These are phyloP conservation scores for Didymella lethalis DNA, from an alignment of 2,329 filamentous ascomycete species.

Conservation along the genomic window DNA sequence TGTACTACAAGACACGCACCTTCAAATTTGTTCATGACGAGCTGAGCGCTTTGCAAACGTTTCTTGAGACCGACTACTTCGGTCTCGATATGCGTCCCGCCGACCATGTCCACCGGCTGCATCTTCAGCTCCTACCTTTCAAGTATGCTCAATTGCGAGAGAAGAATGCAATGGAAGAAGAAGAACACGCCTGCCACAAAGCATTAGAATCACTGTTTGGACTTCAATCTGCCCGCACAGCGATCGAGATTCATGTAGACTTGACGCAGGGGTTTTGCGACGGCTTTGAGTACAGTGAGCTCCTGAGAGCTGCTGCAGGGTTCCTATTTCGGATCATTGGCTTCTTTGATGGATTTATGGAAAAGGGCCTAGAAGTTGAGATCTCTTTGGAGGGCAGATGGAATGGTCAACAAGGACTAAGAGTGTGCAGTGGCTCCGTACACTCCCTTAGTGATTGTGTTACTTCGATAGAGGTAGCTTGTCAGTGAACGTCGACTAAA, in stretches of 20 bases:
- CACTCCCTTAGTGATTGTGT: background rate
- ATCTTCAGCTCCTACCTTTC: conserved; percentile 27
- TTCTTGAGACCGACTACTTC: conserved; percentile 25
- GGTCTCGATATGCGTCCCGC: conserved; percentile 23
- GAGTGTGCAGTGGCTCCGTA: background rate
- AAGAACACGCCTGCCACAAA: background rate
- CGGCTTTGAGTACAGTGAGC: background rate
- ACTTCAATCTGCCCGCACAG: background rate
- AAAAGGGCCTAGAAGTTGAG: background rate
- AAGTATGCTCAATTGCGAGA: conserved; percentile 10
- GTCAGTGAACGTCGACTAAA: background rate
- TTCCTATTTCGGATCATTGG: background rate
- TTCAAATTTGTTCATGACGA: conserved; percentile 34
- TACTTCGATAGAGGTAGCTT: background rate
- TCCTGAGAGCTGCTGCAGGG: background rate
- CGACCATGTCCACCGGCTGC: conserved; percentile 22
- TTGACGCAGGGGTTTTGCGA: conserved; percentile 1
- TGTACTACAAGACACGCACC: conserved; percentile 30
- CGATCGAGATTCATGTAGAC: background rate
- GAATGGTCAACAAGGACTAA: background rate
- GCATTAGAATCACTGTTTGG: background rate
- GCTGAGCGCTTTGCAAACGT: conserved; percentile 20
- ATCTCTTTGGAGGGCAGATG: background rate
- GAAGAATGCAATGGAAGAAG: background rate
- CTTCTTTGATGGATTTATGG: background rate